A percentile compares a stretch with the other conserved stretches of the same genome.
These are phyloP conservation scores for Murraya koenigii DNA, from an alignment of 345 rosid species.

Conservation along the genomic window DNA sequence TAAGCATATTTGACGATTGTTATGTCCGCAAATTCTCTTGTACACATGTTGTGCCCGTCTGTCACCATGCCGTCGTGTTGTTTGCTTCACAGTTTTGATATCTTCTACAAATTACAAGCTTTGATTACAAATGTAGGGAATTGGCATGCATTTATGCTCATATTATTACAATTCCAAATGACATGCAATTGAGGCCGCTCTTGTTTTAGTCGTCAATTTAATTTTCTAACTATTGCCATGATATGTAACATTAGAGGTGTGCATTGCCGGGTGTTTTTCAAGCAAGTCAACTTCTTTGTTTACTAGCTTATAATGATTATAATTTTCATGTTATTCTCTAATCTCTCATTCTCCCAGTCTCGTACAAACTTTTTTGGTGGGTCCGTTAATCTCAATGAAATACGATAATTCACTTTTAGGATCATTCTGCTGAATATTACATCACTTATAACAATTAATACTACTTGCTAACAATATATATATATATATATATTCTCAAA, in stretches of 20 bases:
- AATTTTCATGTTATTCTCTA: background rate
- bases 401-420: too few relatives aligned
- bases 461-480: too few relatives aligned
- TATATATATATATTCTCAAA: too few relatives aligned
- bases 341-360: background rate
- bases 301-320: background rate
- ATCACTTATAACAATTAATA: too few relatives aligned
- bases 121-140: background rate
- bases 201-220: slow-evolving; percentile 9
- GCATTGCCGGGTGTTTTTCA: background rate
- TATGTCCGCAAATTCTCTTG: slow-evolving; percentile 6
- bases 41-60: background rate
- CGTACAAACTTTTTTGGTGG: background rate
- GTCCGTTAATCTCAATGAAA: background rate
- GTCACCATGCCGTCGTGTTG: background rate
- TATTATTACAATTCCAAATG: background rate
- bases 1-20: slow-evolving; percentile 11
- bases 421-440: too few relatives aligned
- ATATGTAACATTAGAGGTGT: background rate
- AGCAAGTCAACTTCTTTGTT: background rate
- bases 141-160: background rate
- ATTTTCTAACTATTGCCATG: background rate
- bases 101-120: background rate
- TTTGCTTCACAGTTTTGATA: slow-evolving; percentile 1
- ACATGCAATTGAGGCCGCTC: background rate